Conservation (phyloP, 306 rosid genomes). For the Medicago ruthenica region DNA sequence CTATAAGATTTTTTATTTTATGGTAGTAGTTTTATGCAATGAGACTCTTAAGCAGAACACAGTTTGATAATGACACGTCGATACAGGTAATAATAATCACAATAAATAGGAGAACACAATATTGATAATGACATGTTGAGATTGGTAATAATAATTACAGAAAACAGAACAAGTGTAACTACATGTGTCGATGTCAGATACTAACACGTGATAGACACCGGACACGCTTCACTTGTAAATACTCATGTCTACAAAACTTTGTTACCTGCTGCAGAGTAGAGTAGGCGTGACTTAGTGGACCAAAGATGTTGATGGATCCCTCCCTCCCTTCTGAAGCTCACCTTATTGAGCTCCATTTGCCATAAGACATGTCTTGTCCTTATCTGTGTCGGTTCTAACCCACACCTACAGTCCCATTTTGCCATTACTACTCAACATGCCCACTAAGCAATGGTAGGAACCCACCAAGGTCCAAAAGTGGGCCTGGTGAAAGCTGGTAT, state of each 20-base stretch:
- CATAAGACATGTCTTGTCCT: conserved; percentile 53
- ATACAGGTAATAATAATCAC: not conserved
- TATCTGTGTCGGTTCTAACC: conserved; percentile 63
- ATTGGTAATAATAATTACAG: too few species aligned
- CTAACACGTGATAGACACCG: not conserved
- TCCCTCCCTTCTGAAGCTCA: conserved; percentile 32
- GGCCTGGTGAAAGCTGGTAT: conserved; percentile 70
- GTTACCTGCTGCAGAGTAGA: conserved; percentile 25
- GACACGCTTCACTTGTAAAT: conserved; percentile 39
- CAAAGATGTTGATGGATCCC: conserved; percentile 49
- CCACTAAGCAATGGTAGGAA: conserved; percentile 46
- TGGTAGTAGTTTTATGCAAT: too few species aligned
- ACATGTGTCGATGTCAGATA: not conserved
- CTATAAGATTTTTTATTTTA: too few species aligned
- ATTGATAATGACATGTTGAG: too few species aligned
- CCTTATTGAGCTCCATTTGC: conserved; percentile 55
- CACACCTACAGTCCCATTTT: conserved; percentile 43
- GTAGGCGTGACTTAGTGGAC: conserved; percentile 58
- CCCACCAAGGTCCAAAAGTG: conserved; percentile 55
- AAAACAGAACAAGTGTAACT: not conserved
- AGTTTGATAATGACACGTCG: not conserved
- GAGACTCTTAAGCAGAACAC: not conserved
- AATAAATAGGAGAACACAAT: not conserved
- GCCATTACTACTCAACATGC: conserved; percentile 45
- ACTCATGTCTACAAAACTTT: conserved; percentile 49